Evolutionary conservation across 2,329 filamentous ascomycete genomes (phyloP), one percentile per base, ranked within the genome.

Genomic region (Leptographium wingfieldii): DNA sequence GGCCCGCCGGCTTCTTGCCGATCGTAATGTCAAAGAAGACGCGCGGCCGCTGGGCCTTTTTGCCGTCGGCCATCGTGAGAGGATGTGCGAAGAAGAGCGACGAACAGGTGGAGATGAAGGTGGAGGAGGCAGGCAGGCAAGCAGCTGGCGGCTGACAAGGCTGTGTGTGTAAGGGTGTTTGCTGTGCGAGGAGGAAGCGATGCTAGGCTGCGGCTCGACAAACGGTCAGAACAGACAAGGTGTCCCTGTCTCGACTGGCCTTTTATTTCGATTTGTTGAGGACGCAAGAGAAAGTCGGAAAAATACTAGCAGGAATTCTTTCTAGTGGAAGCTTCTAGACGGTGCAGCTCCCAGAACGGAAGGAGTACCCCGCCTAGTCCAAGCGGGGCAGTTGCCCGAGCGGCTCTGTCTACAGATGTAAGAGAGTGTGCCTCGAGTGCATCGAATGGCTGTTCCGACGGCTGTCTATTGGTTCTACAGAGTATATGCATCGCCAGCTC

Each of bases 1-100:
- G 87, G 63, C 91, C 92, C 62, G 84, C 81, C 52, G 82, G 76
- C 68, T 84, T 81, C 61, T 83, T 81, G 70, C 88, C 91, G 70
- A 97, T 87, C 63, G 85, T 79, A 71, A 99, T 86, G 77, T 97
- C 92, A 73, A 99, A 96, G 79, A 87, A 99, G 76, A 96, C 92
- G 67, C 88, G 86, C 71, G 84, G 83, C 69, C 88, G 87, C 72
- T 79, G 78, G 78, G 71, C 65, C 68, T 76, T 76, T 69, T 61
- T 73, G 73, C 71, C 56, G 64, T 61, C 60, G 72, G 70, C 57
- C 76, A 78, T 79, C 60, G 63, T 67, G 51, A 4, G 27, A 40
- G 40, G 31, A 31, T 5, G 31, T 31, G 31, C 31, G 31, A 22
- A 22, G 22, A 22, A 22, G 22, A 22, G 22, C 22, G 22, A 22